Evolutionary conservation across 2,329 filamentous ascomycete genomes (phyloP).

Genomic region (Cladobotryum protrusum): DNA sequence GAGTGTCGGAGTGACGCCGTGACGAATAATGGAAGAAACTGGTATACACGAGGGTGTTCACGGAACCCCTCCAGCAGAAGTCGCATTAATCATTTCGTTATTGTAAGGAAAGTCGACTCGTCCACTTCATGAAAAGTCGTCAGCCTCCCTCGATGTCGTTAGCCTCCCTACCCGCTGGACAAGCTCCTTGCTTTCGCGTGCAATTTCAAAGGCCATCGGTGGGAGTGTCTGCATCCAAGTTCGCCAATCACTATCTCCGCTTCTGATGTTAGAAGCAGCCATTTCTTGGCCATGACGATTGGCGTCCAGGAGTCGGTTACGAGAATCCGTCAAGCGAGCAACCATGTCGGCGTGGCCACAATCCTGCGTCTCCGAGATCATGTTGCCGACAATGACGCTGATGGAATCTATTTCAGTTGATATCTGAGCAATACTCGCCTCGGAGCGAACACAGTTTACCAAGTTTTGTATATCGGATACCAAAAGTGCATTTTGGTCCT

Average conservation of each 20-base stretch:
- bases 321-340: conserved; percentile 54
- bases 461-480: conserved; percentile 79
- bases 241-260: conserved; percentile 51
- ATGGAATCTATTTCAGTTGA: conserved; percentile 66
- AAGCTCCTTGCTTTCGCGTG: conserved; percentile 72
- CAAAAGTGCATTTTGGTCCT: conserved; percentile 73
- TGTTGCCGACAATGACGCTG: conserved; percentile 61
- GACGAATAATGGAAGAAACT: neutral
- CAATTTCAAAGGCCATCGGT: conserved; percentile 82
- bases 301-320: conserved; percentile 59
- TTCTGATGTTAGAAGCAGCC: conserved; percentile 40
- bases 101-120: neutral
- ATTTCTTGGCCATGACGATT: conserved; percentile 56
- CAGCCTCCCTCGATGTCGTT: conserved; percentile 24
- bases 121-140: conserved; percentile 41
- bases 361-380: conserved; percentile 59
- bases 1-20: conserved; percentile 2
- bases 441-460: conserved; percentile 63
- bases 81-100: neutral
- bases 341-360: conserved; percentile 48
- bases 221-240: conserved; percentile 66
- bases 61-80: neutral
- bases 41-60: neutral
- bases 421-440: conserved; percentile 58
- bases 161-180: conserved; percentile 37